Evolutionary conservation across 805 yeast genomes (phyloP).

Genomic region (Torulaspora franciscae): DNA sequence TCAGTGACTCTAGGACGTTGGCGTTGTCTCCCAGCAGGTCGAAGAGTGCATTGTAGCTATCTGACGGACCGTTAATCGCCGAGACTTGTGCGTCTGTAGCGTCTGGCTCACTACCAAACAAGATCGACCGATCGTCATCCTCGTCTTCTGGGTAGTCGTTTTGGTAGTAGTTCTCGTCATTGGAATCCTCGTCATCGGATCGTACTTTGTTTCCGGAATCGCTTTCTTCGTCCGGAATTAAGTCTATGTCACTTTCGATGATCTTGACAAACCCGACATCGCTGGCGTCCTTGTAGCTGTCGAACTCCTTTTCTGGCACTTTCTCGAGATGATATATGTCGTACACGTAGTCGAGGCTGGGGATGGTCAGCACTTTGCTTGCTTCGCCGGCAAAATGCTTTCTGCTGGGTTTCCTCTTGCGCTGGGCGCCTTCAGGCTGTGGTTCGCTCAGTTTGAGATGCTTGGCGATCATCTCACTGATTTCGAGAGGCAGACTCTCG

Average conservation of each 20-base stretch:
- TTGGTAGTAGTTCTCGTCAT: slow-evolving; percentile 85
- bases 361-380: slow-evolving; percentile 18
- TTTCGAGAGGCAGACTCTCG: slow-evolving; percentile 47
- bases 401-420: slow-evolving; percentile 26
- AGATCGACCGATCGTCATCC: slow-evolving; percentile 49
- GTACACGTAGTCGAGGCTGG: slow-evolving; percentile 71
- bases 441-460: slow-evolving; percentile 42
- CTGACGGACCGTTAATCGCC: slow-evolving; percentile 14
- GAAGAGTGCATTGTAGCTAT: slow-evolving; percentile 16
- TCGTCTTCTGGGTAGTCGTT: slow-evolving; percentile 97
- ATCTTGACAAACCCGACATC: slow-evolving; percentile 41
- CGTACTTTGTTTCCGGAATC: slow-evolving; percentile 39
- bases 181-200: slow-evolving; percentile 78
- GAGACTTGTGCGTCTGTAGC: slow-evolving; percentile 37
- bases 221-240: slow-evolving; percentile 36
- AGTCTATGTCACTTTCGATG: slow-evolving; percentile 37
- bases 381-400: slow-evolving; percentile 16
- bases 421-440: slow-evolving; percentile 4
- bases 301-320: slow-evolving; percentile 51
- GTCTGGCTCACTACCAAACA: slow-evolving; percentile 37
- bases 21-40: slow-evolving; percentile 19
- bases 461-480: slow-evolving; percentile 69
- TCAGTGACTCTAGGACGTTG: slow-evolving; percentile 27
- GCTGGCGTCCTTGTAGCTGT: slow-evolving; percentile 24
- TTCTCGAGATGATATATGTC: slow-evolving; percentile 76